A percentile compares a stretch with the other conserved stretches of the same genome.
phyloP scores from a whole-genome alignment of 2,329 filamentous ascomycete genomes.

The Sphaerulina vaccinii region DNA sequence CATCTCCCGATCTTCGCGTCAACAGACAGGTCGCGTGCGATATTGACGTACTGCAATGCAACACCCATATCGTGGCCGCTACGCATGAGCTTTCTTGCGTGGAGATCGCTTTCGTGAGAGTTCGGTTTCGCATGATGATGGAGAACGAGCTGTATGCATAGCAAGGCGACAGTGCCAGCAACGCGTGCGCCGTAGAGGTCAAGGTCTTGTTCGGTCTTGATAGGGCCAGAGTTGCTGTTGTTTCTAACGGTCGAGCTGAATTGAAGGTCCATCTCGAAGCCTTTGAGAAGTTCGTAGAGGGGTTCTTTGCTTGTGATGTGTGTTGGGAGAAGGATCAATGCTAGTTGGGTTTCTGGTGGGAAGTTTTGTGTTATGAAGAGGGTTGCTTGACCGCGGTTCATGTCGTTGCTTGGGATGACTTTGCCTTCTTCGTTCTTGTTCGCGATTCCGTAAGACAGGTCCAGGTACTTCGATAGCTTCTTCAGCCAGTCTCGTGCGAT shows the following conservation, averaged over 20 bases:
- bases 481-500: conserved; percentile 60
- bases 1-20: conserved; percentile 66
- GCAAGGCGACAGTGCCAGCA: conserved; percentile 69
- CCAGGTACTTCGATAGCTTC: conserved; percentile 58
- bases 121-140: conserved; percentile 49
- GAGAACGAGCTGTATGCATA: conserved; percentile 67
- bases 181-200: conserved; percentile 65
- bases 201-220: conserved; percentile 58
- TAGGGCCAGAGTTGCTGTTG: conserved; percentile 45
- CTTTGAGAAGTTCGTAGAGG: conserved; percentile 63
- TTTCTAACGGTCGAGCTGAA: conserved; percentile 44
- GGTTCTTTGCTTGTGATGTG: conserved; percentile 58
- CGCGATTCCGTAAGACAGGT: conserved; percentile 49
- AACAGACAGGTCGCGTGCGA: conserved; percentile 68
- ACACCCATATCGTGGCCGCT: conserved; percentile 67
- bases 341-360: conserved; percentile 52
- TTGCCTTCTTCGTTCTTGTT: conserved; percentile 30
- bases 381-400: conserved; percentile 33
- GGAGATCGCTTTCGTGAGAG: conserved; percentile 18
- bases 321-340: conserved; percentile 60
- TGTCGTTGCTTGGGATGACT: conserved; percentile 31
- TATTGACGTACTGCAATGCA: conserved; percentile 75
- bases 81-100: conserved; percentile 49
- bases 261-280: conserved; percentile 66
- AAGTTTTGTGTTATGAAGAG: conserved; percentile 52